Percentiles rank a stretch among this genome's conserved stretches.
phyloP scores from a whole-genome alignment of 2,329 filamentous ascomycete genomes.

The Dothistroma septosporum region DNA sequence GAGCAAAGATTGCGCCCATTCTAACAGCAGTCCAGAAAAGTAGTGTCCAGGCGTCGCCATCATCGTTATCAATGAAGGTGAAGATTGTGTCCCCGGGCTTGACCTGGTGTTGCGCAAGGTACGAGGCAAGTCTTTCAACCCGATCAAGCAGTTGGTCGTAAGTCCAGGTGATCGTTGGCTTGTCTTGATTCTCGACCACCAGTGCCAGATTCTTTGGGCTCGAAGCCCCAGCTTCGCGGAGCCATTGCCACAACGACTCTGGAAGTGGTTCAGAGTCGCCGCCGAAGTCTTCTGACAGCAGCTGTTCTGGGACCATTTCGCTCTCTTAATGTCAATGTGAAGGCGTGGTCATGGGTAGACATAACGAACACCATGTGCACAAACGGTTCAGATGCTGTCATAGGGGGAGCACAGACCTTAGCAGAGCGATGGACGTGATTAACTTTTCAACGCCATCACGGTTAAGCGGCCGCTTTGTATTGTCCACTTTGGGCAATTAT shows the following conservation, averaged over 20 bases:
- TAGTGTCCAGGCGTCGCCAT: neutral
- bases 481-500: neutral
- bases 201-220: neutral
- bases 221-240: neutral
- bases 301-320: neutral
- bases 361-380: no score
- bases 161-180: neutral
- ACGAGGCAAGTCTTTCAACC: neutral
- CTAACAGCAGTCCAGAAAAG: slow-evolving; percentile 1
- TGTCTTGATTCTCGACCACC: neutral
- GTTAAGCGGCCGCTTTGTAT: neutral
- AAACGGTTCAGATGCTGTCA: neutral
- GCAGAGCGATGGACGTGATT: neutral
- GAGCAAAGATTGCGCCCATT: neutral
- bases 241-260: neutral
- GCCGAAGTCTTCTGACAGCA: neutral
- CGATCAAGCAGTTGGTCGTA: neutral
- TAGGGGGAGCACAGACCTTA: neutral
- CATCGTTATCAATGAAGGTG: neutral
- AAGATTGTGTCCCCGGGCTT: slow-evolving; percentile 1
- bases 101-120: neutral
- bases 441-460: neutral
- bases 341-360: no score
- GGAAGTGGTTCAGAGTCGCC: neutral
- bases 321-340: neutral